Conservation (phyloP, 2,329 filamentous ascomycete genomes). For the Curvularia lunata region DNA sequence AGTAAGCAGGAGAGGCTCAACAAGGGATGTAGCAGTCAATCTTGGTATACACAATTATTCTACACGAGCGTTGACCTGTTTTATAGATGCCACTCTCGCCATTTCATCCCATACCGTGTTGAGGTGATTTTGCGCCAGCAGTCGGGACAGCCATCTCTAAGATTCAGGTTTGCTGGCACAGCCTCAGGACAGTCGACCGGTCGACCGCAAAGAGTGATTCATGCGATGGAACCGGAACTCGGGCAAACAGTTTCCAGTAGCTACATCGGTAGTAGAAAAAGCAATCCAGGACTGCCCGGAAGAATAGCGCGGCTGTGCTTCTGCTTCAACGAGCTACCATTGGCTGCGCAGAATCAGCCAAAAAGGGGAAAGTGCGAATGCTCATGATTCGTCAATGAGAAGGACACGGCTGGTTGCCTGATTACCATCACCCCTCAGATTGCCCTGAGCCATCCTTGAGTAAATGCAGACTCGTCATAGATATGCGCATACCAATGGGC, state of each 20-base stretch:
- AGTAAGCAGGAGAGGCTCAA: too few species aligned
- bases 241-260: neutral
- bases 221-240: neutral
- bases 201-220: neutral
- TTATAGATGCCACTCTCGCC: neutral
- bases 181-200: neutral
- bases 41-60: neutral
- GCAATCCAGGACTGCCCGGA: neutral
- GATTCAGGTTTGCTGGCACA: neutral
- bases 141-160: neutral
- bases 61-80: neutral
- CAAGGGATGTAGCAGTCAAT: neutral
- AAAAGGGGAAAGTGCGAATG: constrained; percentile 1
- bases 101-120: neutral
- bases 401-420: neutral
- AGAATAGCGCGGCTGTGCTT: too few species aligned
- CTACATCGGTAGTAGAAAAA: constrained; percentile 1
- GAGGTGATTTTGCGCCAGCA: constrained; percentile 9
- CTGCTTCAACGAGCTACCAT: too few species aligned
- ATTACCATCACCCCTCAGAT: neutral
- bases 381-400: neutral
- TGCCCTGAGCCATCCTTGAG: neutral
- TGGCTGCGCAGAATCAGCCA: constrained; percentile 16
- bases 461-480: constrained; percentile 10
- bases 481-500: constrained; percentile 11